phyloP scores from a whole-genome alignment of 345 rosid genomes.

The Nephelium lappaceum region DNA sequence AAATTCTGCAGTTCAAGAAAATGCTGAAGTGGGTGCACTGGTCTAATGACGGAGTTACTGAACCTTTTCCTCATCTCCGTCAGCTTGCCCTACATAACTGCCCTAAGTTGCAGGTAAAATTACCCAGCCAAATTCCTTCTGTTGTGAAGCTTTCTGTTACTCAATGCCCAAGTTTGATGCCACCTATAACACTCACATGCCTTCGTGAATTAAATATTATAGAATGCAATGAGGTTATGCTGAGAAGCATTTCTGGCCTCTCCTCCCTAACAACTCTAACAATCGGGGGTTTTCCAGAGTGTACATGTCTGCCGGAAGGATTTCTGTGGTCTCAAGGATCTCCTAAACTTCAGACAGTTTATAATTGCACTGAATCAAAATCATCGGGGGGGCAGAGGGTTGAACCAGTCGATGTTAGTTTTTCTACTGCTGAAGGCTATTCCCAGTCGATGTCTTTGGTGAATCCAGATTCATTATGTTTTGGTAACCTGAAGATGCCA shows the following conservation, averaged over 20 bases:
- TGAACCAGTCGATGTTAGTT: not conserved
- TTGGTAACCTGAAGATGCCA: no score
- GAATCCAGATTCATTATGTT: not conserved
- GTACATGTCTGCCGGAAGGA: no score
- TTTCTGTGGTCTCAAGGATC: no score
- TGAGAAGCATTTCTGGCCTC: not conserved
- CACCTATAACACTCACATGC: not conserved
- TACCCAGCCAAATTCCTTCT: not conserved
- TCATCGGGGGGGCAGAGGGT: no score
- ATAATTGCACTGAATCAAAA: no score
- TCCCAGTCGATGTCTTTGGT: not conserved
- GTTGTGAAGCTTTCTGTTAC: not conserved
- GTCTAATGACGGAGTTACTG: no score
- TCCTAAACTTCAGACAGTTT: no score
- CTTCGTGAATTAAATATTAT: not conserved
- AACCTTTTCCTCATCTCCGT: no score
- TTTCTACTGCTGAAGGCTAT: not conserved
- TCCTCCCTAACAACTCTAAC: not conserved
- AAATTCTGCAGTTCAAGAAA: no score
- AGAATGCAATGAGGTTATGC: not conserved
- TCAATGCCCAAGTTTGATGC: not conserved
- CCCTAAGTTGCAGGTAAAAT: not conserved
- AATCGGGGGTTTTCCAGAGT: not conserved
- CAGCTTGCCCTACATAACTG: not conserved
- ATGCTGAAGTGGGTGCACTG: no score